Evolutionary conservation across 371 early-diverging fungal species (phyloP).

Genomic region (Chytridium lagenaria): DNA sequence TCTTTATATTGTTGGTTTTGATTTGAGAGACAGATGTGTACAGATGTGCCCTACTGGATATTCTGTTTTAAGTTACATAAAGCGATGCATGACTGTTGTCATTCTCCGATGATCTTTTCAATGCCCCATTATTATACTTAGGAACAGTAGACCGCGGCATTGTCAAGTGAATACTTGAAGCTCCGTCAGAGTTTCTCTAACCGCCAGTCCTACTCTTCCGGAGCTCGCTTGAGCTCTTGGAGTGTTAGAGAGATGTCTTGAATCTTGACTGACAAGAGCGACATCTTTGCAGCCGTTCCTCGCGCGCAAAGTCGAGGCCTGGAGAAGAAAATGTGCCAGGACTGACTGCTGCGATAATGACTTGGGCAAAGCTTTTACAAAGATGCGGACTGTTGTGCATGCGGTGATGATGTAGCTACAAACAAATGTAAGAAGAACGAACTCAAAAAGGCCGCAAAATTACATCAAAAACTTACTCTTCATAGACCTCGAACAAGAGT

Average conservation of each 20-base stretch:
- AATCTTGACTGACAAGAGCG: constrained; percentile 30
- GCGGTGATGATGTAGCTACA: constrained; percentile 56
- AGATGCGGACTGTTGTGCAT: constrained; percentile 50
- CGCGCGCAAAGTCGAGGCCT: constrained; percentile 46
- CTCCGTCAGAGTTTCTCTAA: constrained; percentile 44
- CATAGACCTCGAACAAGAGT: constrained; percentile 56
- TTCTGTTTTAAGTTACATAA: background rate
- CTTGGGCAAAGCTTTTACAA: constrained; percentile 46
- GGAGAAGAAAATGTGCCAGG: constrained; percentile 23
- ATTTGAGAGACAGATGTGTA: background rate
- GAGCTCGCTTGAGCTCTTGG: constrained; percentile 41
- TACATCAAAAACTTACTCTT: constrained; percentile 54
- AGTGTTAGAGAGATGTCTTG: constrained; percentile 37
- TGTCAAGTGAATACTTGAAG: constrained; percentile 40
- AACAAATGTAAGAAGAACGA: background rate
- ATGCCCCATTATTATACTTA: too few species aligned
- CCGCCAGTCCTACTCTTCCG: constrained; percentile 45
- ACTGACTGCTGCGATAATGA: constrained; percentile 45
- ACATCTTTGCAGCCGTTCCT: constrained; percentile 47
- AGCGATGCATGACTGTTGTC: too few species aligned
- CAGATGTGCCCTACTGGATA: background rate
- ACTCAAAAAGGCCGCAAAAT: background rate
- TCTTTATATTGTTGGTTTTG: background rate
- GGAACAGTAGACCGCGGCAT: too few species aligned
- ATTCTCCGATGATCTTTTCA: too few species aligned